These are phyloP conservation scores for Stemphylium beticola DNA, from an alignment of 2,329 filamentous ascomycete species.

Conservation along the genomic window DNA sequence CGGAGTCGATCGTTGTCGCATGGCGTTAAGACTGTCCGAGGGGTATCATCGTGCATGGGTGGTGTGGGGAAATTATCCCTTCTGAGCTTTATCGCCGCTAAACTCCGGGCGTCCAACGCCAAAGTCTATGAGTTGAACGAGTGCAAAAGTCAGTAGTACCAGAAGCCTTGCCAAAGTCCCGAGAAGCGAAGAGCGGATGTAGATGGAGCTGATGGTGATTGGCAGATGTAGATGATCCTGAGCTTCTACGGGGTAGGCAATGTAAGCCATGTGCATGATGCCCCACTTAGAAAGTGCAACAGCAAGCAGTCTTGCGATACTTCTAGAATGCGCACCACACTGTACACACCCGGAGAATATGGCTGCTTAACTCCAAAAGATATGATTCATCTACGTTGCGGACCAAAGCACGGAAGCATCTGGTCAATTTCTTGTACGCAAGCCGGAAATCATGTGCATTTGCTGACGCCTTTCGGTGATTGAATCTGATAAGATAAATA, in stretches of 20 bases:
- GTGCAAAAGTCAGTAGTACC: neutral
- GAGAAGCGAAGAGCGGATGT: neutral
- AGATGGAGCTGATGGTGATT: neutral
- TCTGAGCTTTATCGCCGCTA: constrained; percentile 8
- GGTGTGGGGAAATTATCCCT: constrained; percentile 1
- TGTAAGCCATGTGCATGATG: neutral
- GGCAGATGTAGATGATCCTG: neutral
- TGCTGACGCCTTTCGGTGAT: neutral
- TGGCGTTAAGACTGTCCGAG: constrained; percentile 13
- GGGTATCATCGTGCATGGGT: neutral
- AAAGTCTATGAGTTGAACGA: neutral
- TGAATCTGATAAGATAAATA: neutral
- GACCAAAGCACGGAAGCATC: neutral
- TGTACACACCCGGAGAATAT: neutral
- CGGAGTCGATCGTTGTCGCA: constrained; percentile 4
- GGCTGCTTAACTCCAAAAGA: too few relatives aligned
- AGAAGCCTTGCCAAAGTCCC: neutral
- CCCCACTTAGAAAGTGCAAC: neutral
- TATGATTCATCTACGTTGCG: too few relatives aligned
- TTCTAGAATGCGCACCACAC: neutral
- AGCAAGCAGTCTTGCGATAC: neutral
- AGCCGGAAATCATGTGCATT: neutral
- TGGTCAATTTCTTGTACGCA: neutral
- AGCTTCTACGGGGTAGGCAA: neutral
- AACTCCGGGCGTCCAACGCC: neutral